Percentiles rank a stretch among this genome's conserved stretches.
Conservation (phyloP, 345 rosid genomes). For the Nasturtium officinale region DNA sequence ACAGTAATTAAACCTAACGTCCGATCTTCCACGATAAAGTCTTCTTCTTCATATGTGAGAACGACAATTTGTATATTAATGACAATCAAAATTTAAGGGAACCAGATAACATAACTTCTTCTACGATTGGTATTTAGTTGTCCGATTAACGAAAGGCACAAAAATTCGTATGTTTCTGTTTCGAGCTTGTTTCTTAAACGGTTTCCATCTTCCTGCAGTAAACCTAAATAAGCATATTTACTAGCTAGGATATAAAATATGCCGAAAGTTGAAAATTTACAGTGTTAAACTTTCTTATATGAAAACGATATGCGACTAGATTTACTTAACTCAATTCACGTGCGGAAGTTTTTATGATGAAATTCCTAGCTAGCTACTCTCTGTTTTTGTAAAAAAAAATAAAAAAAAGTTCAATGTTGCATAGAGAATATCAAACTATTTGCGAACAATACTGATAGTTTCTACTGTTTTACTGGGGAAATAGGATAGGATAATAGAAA, state of each 20-base stretch:
- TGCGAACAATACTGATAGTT: conserved; percentile 8
- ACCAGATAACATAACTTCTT: background rate
- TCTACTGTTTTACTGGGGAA: conserved; percentile 19
- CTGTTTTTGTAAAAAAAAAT: background rate
- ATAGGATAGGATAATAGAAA: conserved; percentile 22
- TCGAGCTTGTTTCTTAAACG: background rate
- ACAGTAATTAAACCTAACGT: conserved; percentile 2
- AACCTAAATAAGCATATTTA: background rate
- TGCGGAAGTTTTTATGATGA: background rate
- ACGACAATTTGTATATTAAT: conserved; percentile 6
- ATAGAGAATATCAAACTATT: conserved; percentile 2
- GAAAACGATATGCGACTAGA: background rate
- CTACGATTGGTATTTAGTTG: background rate
- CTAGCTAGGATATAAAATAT: background rate
- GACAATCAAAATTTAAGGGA: conserved; percentile 1
- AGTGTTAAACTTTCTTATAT: background rate
- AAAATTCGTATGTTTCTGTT: background rate
- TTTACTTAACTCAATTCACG: background rate
- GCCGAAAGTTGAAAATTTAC: background rate
- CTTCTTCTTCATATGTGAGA: conserved; percentile 22
- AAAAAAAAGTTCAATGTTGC: background rate
- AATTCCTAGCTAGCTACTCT: background rate
- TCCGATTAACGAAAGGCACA: background rate
- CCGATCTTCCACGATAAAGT: conserved; percentile 18
- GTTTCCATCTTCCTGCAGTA: background rate